Conservation (phyloP, 805 yeast species). For the Candida vartiovaarae region DNA sequence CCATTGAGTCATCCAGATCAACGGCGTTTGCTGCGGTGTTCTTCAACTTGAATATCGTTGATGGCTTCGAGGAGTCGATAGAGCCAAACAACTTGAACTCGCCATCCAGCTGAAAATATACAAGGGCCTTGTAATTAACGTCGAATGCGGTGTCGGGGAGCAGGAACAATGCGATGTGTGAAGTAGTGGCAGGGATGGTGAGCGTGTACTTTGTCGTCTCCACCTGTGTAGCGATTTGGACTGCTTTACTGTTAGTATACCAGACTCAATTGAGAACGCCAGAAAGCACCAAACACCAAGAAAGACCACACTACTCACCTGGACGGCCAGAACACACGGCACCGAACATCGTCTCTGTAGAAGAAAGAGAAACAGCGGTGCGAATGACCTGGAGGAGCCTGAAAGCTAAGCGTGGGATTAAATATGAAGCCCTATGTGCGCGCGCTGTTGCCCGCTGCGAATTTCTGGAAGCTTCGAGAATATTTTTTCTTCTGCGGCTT, state of each 20-base stretch:
- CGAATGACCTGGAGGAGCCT: too few species aligned
- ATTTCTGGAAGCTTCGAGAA: too few species aligned
- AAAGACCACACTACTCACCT: slow-evolving; percentile 21
- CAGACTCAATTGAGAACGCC: too few species aligned
- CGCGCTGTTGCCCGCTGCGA: too few species aligned
- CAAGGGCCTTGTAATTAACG: slow-evolving; percentile 68
- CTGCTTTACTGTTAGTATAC: slow-evolving; percentile 6
- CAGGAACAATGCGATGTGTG: slow-evolving; percentile 78
- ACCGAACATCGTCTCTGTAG: slow-evolving; percentile 48
- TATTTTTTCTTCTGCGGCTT: too few species aligned
- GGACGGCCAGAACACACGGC: slow-evolving; percentile 73
- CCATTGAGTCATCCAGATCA: slow-evolving; percentile 52
- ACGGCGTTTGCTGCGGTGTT: slow-evolving; percentile 29
- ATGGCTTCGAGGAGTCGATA: slow-evolving; percentile 61
- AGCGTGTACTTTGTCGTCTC: slow-evolving; percentile 63
- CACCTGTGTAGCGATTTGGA: slow-evolving; percentile 53
- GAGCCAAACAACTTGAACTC: slow-evolving; percentile 65
- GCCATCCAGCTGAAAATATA: slow-evolving; percentile 68
- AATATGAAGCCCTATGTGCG: too few species aligned
- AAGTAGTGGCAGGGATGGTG: slow-evolving; percentile 50
- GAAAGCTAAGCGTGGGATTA: too few species aligned
- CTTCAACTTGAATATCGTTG: slow-evolving; percentile 84
- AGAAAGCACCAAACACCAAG: neutral
- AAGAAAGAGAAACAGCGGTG: neutral
- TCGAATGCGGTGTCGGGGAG: slow-evolving; percentile 78